Evolutionary conservation across 2,329 filamentous ascomycete species (phyloP).

Genomic region (Ophiocordyceps sinensis): DNA sequence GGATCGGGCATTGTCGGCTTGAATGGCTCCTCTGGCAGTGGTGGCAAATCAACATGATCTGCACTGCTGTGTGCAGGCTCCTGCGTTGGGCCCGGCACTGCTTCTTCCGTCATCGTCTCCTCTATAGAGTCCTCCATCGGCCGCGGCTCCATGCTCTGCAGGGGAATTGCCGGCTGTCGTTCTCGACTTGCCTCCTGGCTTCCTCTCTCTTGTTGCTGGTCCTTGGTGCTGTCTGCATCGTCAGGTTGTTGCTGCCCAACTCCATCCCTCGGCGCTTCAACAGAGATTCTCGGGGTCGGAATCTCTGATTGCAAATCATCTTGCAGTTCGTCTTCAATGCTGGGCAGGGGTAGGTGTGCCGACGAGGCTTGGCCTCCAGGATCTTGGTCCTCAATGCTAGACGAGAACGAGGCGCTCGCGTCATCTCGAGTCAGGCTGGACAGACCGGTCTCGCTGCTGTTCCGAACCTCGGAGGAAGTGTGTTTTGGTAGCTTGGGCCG

Average conservation of each 20-base stretch:
- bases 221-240: not conserved
- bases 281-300: not conserved
- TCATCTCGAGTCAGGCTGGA: not conserved
- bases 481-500: slow-evolving; percentile 34
- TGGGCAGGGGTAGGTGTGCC: not conserved
- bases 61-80: not conserved
- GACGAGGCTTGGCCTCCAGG: not conserved
- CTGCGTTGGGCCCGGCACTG: too few relatives aligned
- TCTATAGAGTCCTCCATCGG: not conserved
- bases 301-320: not conserved
- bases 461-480: not conserved
- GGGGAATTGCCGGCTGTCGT: not conserved
- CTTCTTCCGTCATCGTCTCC: not conserved
- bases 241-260: not conserved
- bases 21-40: slow-evolving; percentile 30
- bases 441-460: not conserved
- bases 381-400: not conserved
- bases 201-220: not conserved
- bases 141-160: not conserved
- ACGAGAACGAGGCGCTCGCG: not conserved
- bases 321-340: not conserved
- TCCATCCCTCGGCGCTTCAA: not conserved
- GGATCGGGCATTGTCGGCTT: slow-evolving; percentile 39
- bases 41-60: slow-evolving; percentile 17
- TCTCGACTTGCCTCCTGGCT: not conserved